Base-by-base conservation (phyloP, 148 eudicot species). In the Talinum fruticosum region DNA sequence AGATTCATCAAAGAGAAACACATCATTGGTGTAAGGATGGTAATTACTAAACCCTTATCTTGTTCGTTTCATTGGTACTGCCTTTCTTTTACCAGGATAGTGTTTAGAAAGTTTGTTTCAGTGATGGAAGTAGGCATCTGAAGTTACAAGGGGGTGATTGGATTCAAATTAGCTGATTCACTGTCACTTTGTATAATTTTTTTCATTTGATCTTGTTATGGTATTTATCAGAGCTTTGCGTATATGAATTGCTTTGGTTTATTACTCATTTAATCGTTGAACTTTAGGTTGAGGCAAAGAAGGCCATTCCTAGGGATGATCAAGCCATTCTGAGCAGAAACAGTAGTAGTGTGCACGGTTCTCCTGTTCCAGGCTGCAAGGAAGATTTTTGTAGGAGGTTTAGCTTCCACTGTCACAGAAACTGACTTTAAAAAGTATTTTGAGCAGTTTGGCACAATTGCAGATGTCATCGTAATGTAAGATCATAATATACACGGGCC, bases 1-100 rank as follows among this genome's bases (percentile, higher is more conserved):
- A 83, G 86, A 77, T 95, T 92, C 80, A 80, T 88, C 69, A 84
- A 80, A 83, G 93, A 90, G 85, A 92, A 92, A 73, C 97, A 92
- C 80, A 89, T 69, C 79, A 87, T 92, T 71, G 97, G 90, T 85
- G 97, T 94, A 70, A 87, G 97, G 79, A 86, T 88, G 88, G 97
- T 92, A 89, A 85, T 67, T 33, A 28, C 44, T 64, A 21, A 12
- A 18, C 8, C 47, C 64, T 23, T 81, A 47, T 62, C 38, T 21
- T 71, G 61, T 53, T 70, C 70, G 54, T 47, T 45, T 12, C n/a
- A n/a, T 61, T 13, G 23, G 24, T 53, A 32, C 21, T 8, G 65
- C 57, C 57, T 75, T 69, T 59, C 54, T 78, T 6, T 29, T 24
- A 53, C 59, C 53, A 37, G 49, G 21, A 2, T 76, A 6, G 13